Evolutionary conservation across 2,329 filamentous ascomycete genomes (phyloP).

Genomic region (Clarireedia monteithiana): DNA sequence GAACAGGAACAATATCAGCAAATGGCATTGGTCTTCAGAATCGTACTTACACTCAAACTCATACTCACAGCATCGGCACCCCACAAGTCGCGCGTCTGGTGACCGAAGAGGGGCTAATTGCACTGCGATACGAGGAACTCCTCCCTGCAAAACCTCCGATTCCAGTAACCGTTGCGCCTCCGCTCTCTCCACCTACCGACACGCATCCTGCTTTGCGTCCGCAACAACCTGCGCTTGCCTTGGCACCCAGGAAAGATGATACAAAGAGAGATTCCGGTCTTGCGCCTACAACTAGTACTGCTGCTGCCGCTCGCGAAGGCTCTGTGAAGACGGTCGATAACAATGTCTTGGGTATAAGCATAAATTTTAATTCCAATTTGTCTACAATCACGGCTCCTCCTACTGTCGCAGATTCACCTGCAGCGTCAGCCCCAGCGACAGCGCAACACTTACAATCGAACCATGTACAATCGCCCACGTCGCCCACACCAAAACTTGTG

Average conservation of each 20-base stretch:
- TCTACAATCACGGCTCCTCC: background rate
- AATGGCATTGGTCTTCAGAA: too few relatives aligned
- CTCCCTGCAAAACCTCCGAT: conserved; percentile 50
- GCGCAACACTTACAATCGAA: background rate
- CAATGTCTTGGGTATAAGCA: conserved; percentile 17
- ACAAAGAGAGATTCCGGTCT: conserved; percentile 48
- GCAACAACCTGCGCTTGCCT: conserved; percentile 5
- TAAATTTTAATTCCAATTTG: conserved; percentile 19
- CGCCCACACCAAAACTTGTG: conserved; percentile 5
- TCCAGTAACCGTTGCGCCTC: conserved; percentile 31
- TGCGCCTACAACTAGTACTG: conserved; percentile 39
- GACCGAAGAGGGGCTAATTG: conserved; percentile 34
- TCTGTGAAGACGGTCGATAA: conserved; percentile 30
- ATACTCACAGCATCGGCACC: background rate
- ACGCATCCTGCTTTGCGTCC: conserved; percentile 25
- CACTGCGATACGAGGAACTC: conserved; percentile 54
- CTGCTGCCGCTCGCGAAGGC: conserved; percentile 32
- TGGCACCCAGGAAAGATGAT: conserved; percentile 31
- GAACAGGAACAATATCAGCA: too few relatives aligned
- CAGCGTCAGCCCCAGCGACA: too few relatives aligned
- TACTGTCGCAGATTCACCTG: background rate
- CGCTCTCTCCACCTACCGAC: conserved; percentile 22
- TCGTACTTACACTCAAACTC: background rate
- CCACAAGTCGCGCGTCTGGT: conserved; percentile 8
- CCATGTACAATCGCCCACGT: conserved; percentile 7